Evolutionary conservation across 768 basidiomycete species (phyloP).

Genomic region (Termitomyces sp.): DNA sequence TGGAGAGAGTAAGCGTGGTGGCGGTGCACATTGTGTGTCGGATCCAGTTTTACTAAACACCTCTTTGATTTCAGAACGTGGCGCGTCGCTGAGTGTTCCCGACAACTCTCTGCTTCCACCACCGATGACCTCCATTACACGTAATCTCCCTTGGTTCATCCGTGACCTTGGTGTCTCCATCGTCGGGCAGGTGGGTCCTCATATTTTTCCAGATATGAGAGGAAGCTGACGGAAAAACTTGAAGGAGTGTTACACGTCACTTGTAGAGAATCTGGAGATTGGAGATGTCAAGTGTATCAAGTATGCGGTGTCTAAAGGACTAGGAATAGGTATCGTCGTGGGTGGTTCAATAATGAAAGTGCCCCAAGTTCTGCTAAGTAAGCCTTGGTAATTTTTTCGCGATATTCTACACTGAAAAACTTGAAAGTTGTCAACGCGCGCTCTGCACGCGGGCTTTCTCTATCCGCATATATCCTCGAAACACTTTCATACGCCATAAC

Average conservation of each 20-base stretch:
- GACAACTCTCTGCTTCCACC: conserved; percentile 12
- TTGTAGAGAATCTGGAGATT: conserved; percentile 82
- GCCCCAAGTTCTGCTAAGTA: conserved; percentile 85
- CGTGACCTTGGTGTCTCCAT: conserved; percentile 76
- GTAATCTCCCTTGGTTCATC: conserved; percentile 81
- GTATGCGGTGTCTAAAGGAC: conserved; percentile 85
- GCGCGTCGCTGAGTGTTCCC: neutral
- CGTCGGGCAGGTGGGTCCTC: conserved; percentile 61
- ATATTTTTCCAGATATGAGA: no score
- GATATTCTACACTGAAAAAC: neutral
- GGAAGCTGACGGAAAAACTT: neutral
- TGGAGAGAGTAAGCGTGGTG: neutral
- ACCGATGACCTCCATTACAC: conserved; percentile 72
- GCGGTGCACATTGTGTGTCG: conserved; percentile 4
- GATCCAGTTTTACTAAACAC: conserved; percentile 2
- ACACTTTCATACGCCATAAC: conserved; percentile 89
- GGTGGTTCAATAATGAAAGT: conserved; percentile 96
- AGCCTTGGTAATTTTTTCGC: conserved; percentile 21
- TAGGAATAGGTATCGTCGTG: conserved; percentile 88
- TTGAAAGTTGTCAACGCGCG: conserved; percentile 56
- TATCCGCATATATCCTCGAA: conserved; percentile 85
- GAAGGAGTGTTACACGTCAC: conserved; percentile 85
- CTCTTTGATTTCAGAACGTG: neutral
- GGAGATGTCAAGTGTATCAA: conserved; percentile 79
- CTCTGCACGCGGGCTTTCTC: conserved; percentile 83